phyloP scores from a whole-genome alignment of 495 filamentous ascomycete genomes.

The Tuber calosporum region DNA sequence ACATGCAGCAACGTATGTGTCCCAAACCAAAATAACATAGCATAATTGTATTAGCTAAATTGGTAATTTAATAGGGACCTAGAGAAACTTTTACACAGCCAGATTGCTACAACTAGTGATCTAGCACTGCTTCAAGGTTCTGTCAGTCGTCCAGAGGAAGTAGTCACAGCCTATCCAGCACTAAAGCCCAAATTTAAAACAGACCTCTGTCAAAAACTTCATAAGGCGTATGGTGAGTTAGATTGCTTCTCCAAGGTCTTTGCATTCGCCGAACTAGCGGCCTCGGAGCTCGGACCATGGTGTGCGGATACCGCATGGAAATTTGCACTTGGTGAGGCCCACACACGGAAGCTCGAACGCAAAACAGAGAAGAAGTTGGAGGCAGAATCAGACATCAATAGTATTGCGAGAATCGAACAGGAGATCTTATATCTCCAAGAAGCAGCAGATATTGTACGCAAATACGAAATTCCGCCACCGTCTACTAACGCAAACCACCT shows the following conservation, averaged over 20 bases:
- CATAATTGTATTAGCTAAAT: background rate
- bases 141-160: conserved; percentile 56
- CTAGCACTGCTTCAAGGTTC: conserved; percentile 54
- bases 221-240: conserved; percentile 53
- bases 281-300: conserved; percentile 68
- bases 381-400: conserved; percentile 30
- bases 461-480: conserved; percentile 48
- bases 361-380: conserved; percentile 48
- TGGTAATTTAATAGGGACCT: conserved; percentile 52
- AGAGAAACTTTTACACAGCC: conserved; percentile 67
- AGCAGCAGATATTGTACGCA: conserved; percentile 53
- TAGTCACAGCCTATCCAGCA: conserved; percentile 52
- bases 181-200: conserved; percentile 56
- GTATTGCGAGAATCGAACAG: conserved; percentile 42
- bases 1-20: conserved; percentile 55
- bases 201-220: conserved; percentile 53
- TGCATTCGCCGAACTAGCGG: conserved; percentile 51
- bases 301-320: conserved; percentile 77
- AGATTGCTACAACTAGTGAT: conserved; percentile 76
- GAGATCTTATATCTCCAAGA: conserved; percentile 54
- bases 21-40: background rate
- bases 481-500: conserved; percentile 46
- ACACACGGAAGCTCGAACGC: conserved; percentile 57
- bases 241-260: conserved; percentile 55
- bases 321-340: conserved; percentile 60